Evolutionary conservation across 225 moss, liverwort and hornwort species (phyloP).

Genomic region (Sphagnum tenellum): DNA sequence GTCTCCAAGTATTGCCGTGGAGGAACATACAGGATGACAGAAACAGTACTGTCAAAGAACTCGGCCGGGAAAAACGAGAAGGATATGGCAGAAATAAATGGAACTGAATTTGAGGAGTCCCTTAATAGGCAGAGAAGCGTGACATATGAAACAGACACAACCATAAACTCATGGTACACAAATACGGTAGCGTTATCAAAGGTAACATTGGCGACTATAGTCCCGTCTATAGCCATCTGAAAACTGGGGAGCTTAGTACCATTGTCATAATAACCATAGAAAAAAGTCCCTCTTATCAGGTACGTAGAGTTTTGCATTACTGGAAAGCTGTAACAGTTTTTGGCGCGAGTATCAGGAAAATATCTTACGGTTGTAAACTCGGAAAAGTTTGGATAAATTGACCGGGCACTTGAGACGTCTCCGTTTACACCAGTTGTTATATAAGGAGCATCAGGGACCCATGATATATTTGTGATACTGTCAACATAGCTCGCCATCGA

Average conservation of each 20-base stretch:
- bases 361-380: constrained; percentile 5
- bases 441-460: constrained; percentile 8
- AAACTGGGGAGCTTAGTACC: constrained; percentile 3
- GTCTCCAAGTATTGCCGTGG: background rate
- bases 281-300: constrained; percentile 8
- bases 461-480: constrained; percentile 4
- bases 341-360: constrained; percentile 7
- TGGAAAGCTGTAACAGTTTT: constrained; percentile 14
- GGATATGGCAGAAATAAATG: constrained; percentile 13
- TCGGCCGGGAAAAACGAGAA: constrained; percentile 4
- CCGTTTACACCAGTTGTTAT: constrained; percentile 3
- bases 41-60: background rate
- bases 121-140: constrained; percentile 13
- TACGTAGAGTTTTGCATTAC: constrained; percentile 2
- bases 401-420: background rate
- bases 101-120: background rate
- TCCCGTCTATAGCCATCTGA: constrained; percentile 7
- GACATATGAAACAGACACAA: background rate
- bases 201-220: constrained; percentile 4
- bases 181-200: no score
- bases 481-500: no score
- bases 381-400: background rate
- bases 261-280: background rate
- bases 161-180: background rate
- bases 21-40: no score